Conservation (phyloP, 176 grass and related monocot species). For the Otatea glauca region DNA sequence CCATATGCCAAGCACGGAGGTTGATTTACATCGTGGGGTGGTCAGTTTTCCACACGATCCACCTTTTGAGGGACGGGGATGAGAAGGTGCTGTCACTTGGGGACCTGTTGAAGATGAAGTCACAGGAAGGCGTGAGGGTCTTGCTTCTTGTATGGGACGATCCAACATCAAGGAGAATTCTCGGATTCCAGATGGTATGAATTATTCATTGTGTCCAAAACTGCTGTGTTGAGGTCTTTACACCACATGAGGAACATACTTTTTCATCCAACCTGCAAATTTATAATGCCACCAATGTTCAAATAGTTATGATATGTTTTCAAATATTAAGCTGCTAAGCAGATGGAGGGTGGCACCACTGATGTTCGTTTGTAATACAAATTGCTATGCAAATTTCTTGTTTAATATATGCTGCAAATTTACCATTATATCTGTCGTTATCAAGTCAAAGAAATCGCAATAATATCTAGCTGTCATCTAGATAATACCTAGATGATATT, state of each 20-base stretch:
- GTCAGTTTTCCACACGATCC: constrained; percentile 79
- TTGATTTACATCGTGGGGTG: constrained; percentile 84
- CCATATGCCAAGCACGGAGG: constrained; percentile 66
- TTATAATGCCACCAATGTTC: background rate
- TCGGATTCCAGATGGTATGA: constrained; percentile 64
- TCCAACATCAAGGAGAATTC: constrained; percentile 74
- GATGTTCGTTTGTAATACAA: constrained; percentile 5
- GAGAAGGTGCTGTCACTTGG: constrained; percentile 47
- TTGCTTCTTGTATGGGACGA: constrained; percentile 84
- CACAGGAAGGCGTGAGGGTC: constrained; percentile 78
- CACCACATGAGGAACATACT: background rate
- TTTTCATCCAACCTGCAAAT: constrained; percentile 25
- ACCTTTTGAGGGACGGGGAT: constrained; percentile 50
- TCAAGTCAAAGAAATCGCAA: constrained; percentile 10
- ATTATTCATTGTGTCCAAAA: constrained; percentile 30
- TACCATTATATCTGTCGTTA: background rate
- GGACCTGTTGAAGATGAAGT: constrained; percentile 74
- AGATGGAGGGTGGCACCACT: background rate
- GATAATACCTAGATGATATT: constrained; percentile 28
- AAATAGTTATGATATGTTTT: constrained; percentile 11
- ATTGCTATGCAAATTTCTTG: background rate
- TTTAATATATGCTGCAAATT: constrained; percentile 26
- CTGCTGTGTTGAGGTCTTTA: constrained; percentile 28
- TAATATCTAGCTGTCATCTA: constrained; percentile 1
- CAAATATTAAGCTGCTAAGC: constrained; percentile 26